Evolutionary conservation across 2,329 filamentous ascomycete genomes (phyloP), one percentile per base, ranked within the genome.

Genomic region (Chaetomium globosum): DNA sequence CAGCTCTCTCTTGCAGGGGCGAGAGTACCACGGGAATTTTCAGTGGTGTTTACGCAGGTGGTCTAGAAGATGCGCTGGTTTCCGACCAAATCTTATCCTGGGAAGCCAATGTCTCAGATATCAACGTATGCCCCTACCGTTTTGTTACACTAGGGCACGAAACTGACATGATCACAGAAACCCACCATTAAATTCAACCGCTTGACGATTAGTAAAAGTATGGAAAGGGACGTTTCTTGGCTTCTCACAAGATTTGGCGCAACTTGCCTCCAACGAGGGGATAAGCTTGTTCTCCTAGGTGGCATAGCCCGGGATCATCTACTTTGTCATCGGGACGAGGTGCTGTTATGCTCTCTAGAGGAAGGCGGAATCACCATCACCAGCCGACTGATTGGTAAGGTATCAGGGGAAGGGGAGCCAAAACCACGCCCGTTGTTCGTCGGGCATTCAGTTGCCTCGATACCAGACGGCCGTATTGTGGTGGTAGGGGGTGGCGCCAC

Each of bases 401-500:
- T 30, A 16, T 48, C 55, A 1, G 26, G 31, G 5, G n/a, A 36
- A 16, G 59, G n/a, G 7, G 19, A 9, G 10, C 13, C 57, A 4
- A 48, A 51, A 6, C 66, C 67, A 26, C 75, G 87, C 61, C 92
- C 92, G 13, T 80, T 96, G 6, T 81, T 96, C 58, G 81, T 92
- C 59, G 92, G 93, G 2, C 84, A 87, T 63, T 87, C 87, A 4
- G 79, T 83, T 8, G 76, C 84, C 16, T 73, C 78, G 31, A 77
- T 83, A 0, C 77, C 78, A 31, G 72, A 79, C 51, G 77, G 81
- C 33, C 77, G 83, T 21, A 71, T 93, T 3, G 72, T 91, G 10
- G 78, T 96, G 8, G 76, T 90, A 56, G 92, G 92, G 1, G 93
- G 93, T 19, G 93, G 92, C 46, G 92, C 90, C 19, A 91, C 92